Evolutionary conservation across 73 alveolate species (phyloP).

Genomic region (Paraurostyla sp.): DNA sequence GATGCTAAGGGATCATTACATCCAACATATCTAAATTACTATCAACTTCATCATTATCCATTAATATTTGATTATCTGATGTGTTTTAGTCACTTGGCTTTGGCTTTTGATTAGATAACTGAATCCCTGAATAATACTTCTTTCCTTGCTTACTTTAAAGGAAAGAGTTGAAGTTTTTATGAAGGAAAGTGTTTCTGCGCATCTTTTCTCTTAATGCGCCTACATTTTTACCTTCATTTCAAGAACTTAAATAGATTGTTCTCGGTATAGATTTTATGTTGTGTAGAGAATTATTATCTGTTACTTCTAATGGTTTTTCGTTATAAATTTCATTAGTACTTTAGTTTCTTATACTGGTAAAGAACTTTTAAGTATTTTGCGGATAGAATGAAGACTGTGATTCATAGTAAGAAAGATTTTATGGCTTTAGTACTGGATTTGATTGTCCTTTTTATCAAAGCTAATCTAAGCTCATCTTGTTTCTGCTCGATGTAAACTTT

Average conservation of each 20-base stretch:
- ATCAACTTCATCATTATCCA: not conserved
- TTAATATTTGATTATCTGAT: not conserved
- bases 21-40: slow-evolving; percentile 4
- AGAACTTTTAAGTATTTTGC: too few species aligned
- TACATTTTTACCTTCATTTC: not conserved
- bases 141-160: slow-evolving; percentile 19
- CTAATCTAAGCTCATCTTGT: not conserved
- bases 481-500: not conserved
- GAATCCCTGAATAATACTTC: slow-evolving; percentile 12
- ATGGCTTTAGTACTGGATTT: too few species aligned
- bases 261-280: not conserved
- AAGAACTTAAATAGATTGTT: slow-evolving; percentile 7
- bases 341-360: too few species aligned
- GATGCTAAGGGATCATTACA: slow-evolving; percentile 15
- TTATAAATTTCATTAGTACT: not conserved
- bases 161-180: slow-evolving; percentile 3
- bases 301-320: not conserved
- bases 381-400: too few species aligned
- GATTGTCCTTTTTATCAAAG: too few species aligned
- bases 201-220: not conserved
- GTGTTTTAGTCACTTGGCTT: too few species aligned
- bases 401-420: too few species aligned
- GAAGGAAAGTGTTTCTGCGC: not conserved
- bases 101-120: not conserved
- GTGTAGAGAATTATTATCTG: not conserved